A percentile compares a stretch with the other conserved stretches of the same genome.
These are phyloP conservation scores for Cyberlindnera japonica DNA, from an alignment of 805 yeast species.

Conservation along the genomic window DNA sequence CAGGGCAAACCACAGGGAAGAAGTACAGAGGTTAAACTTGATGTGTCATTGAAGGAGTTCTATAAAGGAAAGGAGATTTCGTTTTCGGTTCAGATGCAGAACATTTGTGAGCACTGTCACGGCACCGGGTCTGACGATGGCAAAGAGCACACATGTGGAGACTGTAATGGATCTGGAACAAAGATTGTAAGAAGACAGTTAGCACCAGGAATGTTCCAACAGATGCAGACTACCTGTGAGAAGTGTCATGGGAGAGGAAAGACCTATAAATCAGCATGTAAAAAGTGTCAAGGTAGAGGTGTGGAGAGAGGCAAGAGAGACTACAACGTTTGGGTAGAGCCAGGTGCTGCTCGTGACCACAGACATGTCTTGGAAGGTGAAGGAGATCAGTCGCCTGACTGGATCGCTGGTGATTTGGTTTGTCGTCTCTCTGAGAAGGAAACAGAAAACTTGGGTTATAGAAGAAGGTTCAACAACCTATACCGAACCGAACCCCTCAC, in stretches of 20 bases:
- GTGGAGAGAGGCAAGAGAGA: conserved; percentile 52
- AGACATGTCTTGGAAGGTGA: conserved; percentile 63
- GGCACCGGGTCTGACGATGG: conserved; percentile 90
- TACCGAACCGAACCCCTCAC: conserved; percentile 79
- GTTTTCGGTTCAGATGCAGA: conserved; percentile 63
- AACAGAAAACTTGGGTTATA: conserved; percentile 69
- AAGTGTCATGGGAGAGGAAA: conserved; percentile 77
- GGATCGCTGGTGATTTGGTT: conserved; percentile 74
- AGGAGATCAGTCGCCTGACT: conserved; percentile 81
- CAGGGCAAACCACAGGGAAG: conserved; percentile 54
- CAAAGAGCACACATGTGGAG: conserved; percentile 54
- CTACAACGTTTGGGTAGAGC: conserved; percentile 57
- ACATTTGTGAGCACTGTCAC: conserved; percentile 70
- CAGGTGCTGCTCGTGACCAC: conserved; percentile 66
- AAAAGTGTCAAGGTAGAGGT: conserved; percentile 66
- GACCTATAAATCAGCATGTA: conserved; percentile 60
- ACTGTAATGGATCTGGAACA: conserved; percentile 77
- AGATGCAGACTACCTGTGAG: conserved; percentile 75
- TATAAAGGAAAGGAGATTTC: conserved; percentile 65
- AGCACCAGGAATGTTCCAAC: conserved; percentile 90
- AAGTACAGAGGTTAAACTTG: conserved; percentile 53
- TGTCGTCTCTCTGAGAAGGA: conserved; percentile 56
- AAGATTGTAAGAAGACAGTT: conserved; percentile 63
- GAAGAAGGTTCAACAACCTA: conserved; percentile 70
- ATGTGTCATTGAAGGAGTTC: conserved; percentile 58